Base-by-base conservation (phyloP, 1,139 yeast genomes). In the Blastobotrys malaysiensis region DNA sequence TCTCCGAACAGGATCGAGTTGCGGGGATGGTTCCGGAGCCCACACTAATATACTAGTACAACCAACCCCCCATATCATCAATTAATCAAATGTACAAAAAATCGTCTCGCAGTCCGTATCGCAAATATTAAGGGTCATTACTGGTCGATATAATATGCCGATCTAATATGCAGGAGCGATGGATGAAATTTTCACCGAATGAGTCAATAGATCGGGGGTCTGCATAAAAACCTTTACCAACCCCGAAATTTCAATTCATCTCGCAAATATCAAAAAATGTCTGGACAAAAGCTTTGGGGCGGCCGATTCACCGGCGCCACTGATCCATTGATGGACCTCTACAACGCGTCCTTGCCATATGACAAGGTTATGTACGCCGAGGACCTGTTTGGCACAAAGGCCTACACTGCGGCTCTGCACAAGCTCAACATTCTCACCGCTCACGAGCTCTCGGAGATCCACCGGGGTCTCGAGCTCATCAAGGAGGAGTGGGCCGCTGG, bases 271-370 rank as follows among this genome's bases (percentile, higher is more conserved):
- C 18, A n/a, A 9, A 36, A 20, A 36, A 51, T 47, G 53, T 22
- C 43, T 43, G 56, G 51, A 48, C 48, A 47, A 43, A 90, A 86
- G 71, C 79, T 95, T 62, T 93, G 99, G 99, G 99, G 99, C 63
- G 99, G 99, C 67, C 83, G 99, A 71, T 93, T 93, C 74, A 93
- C 99, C 55, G 97, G 78, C 50, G 93, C 93, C 60, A 84, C 96
- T 21, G 99, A 93, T 65, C 99, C 99, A 6, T 77, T 93, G 67
- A 93, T 93, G 99, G 96, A 93, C 69, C 77, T 90, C 55, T 93
- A 93, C 78, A 95, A 93, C 74, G 97, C 98, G 1, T 91, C 98
- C 1, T 77, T 93, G 61, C 98, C 99, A 2, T 95, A 93, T 66
- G 99, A 93, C 72, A 80, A 91, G 76, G 85, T 81, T 66, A 93